Evolutionary conservation across 73 alveolate genomes (phyloP), one percentile per base, ranked within the genome.

Genomic region (Tetrahymena elliotti): DNA sequence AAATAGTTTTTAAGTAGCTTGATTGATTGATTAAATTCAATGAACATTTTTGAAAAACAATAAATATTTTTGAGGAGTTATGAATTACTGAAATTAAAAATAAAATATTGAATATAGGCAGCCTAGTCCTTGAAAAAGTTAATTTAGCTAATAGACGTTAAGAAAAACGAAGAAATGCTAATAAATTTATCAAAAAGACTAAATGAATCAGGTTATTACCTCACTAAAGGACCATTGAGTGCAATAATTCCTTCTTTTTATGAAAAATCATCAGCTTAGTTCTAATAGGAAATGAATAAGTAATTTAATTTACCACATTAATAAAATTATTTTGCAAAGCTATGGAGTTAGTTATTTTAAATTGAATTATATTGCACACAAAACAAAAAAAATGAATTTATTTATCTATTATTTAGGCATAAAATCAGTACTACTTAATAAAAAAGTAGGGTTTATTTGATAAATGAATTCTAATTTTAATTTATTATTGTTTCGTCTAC

Each of bases 161-260:
- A 95, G 94, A 98, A 98, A 41, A 83, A 93, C 8, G 99, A 97
- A 84, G 97, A 68, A 18, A 93, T 96, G 40, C 94, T 96, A 16
- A 54, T 97, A 36, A 98, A 93, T 20, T 39, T 97, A 35, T 93
- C 97, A 93, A 95, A 97, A 93, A 94, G 97, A 95, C 94, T 97
- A 83, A 96, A 93, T 94, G 96, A 97, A n/a, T 97, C 98, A 33
- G 99, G 98, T 37, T 96, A 97, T 96, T 96, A 94, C 93, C 94
- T 97, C 34, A 84, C 98, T 38, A 98, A 97, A 95, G 54, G 95
- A 34, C 95, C 99, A 18, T 97, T 98, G 84, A 94, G 98, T 27
- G 37, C 94, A 27, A 37, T 98, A 35, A 92, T 98, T 41, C 99
- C 99, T 38, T 68, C 97, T 27, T 41, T 96, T 27, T 95, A 95